Percentiles rank a stretch among this genome's conserved stretches.
These are phyloP conservation scores for Corymbia maculata DNA, from an alignment of 345 rosid genomes.

Conservation along the genomic window DNA sequence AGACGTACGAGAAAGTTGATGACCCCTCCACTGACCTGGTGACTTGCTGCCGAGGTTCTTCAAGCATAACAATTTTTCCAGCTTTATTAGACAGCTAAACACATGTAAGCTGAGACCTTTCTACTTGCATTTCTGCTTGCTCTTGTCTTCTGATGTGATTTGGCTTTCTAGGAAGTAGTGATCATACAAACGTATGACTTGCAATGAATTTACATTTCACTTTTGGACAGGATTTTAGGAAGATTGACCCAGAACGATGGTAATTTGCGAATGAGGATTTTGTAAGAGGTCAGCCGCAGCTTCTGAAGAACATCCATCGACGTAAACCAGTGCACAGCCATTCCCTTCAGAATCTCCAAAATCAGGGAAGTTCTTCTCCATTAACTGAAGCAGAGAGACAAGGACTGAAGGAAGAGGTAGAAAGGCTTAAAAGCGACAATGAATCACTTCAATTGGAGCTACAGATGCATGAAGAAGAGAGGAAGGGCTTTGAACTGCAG, in stretches of 20 bases:
- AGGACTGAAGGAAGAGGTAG: constrained; percentile 48
- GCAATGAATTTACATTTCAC: background rate
- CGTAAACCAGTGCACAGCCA: constrained; percentile 92
- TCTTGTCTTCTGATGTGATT: background rate
- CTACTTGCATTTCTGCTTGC: background rate
- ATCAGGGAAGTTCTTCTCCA: constrained; percentile 33
- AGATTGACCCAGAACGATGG: constrained; percentile 77
- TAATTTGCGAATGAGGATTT: constrained; percentile 88
- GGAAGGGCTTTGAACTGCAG: constrained; percentile 42
- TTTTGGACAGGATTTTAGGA: constrained; percentile 61
- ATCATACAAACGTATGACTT: background rate
- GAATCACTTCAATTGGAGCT: constrained; percentile 42
- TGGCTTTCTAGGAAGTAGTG: background rate
- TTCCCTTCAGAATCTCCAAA: constrained; percentile 47
- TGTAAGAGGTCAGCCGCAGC: constrained; percentile 56
- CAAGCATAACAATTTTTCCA: constrained; percentile 86
- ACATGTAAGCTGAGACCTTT: constrained; percentile 8
- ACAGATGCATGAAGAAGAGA: constrained; percentile 44
- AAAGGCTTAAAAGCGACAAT: constrained; percentile 45
- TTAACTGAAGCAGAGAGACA: constrained; percentile 59
- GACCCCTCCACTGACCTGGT: constrained; percentile 60
- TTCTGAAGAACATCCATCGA: constrained; percentile 78
- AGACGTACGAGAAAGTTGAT: constrained; percentile 88
- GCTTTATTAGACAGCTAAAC: constrained; percentile 95
- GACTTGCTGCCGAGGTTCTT: constrained; percentile 74